Evolutionary conservation across 1,139 yeast species (phyloP), one percentile per base, ranked within the genome.

Genomic region (Protomyces arabidopsidicola): DNA sequence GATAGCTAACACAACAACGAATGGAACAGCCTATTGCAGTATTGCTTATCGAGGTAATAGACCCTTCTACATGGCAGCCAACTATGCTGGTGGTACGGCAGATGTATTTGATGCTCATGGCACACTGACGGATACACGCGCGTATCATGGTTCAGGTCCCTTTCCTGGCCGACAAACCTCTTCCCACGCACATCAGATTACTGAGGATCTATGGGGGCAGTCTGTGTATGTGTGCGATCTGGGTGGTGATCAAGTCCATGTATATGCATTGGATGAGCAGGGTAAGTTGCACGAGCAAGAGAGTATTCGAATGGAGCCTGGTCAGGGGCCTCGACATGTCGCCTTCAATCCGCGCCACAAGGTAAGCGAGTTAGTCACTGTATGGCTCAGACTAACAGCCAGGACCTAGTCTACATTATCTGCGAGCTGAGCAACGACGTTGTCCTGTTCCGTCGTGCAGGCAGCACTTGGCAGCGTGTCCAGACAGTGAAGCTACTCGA

Each of bases 131-230:
- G 48, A 58, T 24, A 18, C 52, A 6, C 18, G 39, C 4, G 16
- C 36, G 4, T 51, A 18, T 20, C 39, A 39, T 4, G 62, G 56
- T 6, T 39, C 56, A 1, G 62, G 62, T 4, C 62, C 62, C 8
- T 58, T 60, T 31, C 58, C 55, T 12, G 63, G 63, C 2, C 58
- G 63, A n/a, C 63, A 60, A 27, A 38, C 31, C 45, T 12, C 42
- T n/a, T 54, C 63, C 18, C 63, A 60, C 27, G 45, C 45, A n/a
- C 63, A 60, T 48, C 63, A 60, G 39, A 60, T 60, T n/a, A 38
- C 53, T n/a, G 58, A 34, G 27, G 63, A 60, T 38, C n/a, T 35
- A 6, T 34, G n/a, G 9, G 18, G 35, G 5, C 38, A 54, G 36
- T 54, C 16, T 39, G 50, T 54, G 20, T 60, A 60, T 36, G 63